These are phyloP conservation scores for Thalassia testudinum DNA, from an alignment of 116 monocot genomes.

Conservation along the genomic window DNA sequence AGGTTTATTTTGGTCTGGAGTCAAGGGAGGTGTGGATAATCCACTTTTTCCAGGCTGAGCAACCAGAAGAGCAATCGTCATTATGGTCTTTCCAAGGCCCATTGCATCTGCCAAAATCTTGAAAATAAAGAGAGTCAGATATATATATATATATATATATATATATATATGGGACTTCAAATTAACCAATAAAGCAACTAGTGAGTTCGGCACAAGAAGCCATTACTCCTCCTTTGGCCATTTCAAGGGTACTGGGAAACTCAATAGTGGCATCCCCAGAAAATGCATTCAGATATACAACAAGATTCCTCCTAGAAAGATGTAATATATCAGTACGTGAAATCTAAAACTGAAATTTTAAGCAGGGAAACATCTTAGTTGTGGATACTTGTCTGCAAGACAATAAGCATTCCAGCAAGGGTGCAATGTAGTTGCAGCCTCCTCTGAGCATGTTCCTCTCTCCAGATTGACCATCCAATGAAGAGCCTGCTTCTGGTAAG, in stretches of 20 bases:
- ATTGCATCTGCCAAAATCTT: conserved; percentile 97
- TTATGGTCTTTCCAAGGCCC: conserved; percentile 96
- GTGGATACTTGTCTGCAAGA: conserved; percentile 57
- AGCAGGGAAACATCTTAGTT: background rate
- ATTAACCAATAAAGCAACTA: background rate
- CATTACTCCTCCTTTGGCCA: conserved; percentile 88
- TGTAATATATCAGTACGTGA: background rate
- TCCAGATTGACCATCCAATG: conserved; percentile 87
- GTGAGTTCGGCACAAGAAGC: no score
- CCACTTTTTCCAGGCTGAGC: conserved; percentile 40
- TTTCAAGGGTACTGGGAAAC: conserved; percentile 80
- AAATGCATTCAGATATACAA: conserved; percentile 79
- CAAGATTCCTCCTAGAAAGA: conserved; percentile 44
- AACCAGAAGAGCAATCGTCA: conserved; percentile 89
- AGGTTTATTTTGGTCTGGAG: conserved; percentile 12
- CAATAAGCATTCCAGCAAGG: conserved; percentile 92
- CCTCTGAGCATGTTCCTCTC: conserved; percentile 51
- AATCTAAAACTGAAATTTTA: conserved; percentile 7
- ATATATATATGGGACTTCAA: background rate
- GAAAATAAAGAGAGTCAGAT: conserved; percentile 1
- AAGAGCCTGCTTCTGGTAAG: conserved; percentile 94
- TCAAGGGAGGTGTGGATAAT: conserved; percentile 12
- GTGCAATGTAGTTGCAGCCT: conserved; percentile 62
- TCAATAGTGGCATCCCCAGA: conserved; percentile 76
- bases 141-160: no score